Evolutionary conservation across 768 basidiomycete genomes (phyloP).

Genomic region (Suillus brevipes): DNA sequence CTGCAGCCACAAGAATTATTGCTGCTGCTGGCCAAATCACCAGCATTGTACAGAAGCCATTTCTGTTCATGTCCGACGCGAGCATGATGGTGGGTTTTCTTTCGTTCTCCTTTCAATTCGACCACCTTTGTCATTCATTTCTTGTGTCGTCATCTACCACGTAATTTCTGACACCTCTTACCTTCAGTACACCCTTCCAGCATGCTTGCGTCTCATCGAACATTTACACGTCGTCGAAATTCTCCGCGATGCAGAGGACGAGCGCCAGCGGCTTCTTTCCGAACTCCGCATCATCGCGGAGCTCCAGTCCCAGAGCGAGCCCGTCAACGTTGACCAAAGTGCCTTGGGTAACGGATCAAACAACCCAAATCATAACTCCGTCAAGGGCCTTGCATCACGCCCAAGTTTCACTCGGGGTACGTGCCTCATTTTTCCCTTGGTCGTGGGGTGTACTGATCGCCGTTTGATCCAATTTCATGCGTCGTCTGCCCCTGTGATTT

Average conservation of each 20-base stretch:
- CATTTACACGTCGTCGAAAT: constrained; percentile 72
- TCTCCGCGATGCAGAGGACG: constrained; percentile 60
- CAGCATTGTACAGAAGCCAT: constrained; percentile 64
- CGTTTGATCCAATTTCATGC: neutral
- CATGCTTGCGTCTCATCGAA: constrained; percentile 73
- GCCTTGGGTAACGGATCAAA: neutral
- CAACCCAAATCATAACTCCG: neutral
- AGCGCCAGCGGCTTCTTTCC: constrained; percentile 46
- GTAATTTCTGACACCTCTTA: neutral
- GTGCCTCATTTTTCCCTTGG: neutral
- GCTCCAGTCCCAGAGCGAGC: neutral
- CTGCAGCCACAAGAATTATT: constrained; percentile 63
- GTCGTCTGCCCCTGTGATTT: neutral
- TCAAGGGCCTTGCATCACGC: neutral
- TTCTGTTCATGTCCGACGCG: constrained; percentile 72
- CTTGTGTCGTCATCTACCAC: neutral
- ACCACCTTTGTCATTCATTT: neutral
- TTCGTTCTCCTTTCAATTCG: neutral
- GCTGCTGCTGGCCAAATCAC: constrained; percentile 70
- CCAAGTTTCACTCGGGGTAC: constrained; percentile 9
- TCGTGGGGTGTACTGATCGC: neutral
- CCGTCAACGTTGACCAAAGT: neutral
- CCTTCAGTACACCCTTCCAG: constrained; percentile 67
- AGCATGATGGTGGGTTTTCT: constrained; percentile 58
- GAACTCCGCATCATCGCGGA: constrained; percentile 14